Conservation (phyloP, 2,329 filamentous ascomycete genomes). For the Ophiognomonia clavigignenti-juglandacearum region DNA sequence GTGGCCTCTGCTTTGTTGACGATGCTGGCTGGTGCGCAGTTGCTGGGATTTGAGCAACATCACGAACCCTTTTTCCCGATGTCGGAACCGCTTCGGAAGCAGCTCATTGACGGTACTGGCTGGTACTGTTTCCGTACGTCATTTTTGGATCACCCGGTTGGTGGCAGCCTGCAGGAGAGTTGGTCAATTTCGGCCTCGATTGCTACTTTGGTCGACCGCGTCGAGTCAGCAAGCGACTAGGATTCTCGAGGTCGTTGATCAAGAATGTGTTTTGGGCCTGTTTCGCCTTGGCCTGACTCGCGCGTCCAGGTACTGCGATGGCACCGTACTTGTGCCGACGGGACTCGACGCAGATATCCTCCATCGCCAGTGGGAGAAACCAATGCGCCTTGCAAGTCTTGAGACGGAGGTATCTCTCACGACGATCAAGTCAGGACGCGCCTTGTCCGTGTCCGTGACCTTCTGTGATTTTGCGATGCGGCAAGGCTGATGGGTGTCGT, state of each 20-base stretch:
- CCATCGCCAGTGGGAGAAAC: not conserved
- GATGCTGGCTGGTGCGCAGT: not conserved
- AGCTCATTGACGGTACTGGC: not conserved
- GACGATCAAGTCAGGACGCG: not conserved
- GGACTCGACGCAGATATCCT: not conserved
- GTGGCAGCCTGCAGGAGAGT: constrained; percentile 5
- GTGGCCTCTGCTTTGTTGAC: not conserved
- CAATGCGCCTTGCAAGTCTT: too few relatives aligned
- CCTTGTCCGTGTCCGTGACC: not conserved
- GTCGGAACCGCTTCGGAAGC: constrained; percentile 1
- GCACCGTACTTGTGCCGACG: not conserved
- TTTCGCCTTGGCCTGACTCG: constrained; percentile 15
- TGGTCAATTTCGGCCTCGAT: constrained; percentile 13
- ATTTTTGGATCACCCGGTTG: constrained; percentile 2
- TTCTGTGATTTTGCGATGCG: not conserved
- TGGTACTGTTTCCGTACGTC: constrained; percentile 2
- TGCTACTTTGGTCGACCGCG: constrained; percentile 4
- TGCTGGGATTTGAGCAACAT: not conserved
- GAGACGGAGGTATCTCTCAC: not conserved
- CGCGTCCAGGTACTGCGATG: not conserved
- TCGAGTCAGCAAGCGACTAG: constrained; percentile 12
- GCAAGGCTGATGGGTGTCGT: not conserved
- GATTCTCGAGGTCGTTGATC: constrained; percentile 2
- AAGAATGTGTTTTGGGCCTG: constrained; percentile 12
- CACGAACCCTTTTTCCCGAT: constrained; percentile 1